These are phyloP conservation scores for Botrytis fragariae DNA, from an alignment of 2,329 filamentous ascomycete species.

Conservation along the genomic window DNA sequence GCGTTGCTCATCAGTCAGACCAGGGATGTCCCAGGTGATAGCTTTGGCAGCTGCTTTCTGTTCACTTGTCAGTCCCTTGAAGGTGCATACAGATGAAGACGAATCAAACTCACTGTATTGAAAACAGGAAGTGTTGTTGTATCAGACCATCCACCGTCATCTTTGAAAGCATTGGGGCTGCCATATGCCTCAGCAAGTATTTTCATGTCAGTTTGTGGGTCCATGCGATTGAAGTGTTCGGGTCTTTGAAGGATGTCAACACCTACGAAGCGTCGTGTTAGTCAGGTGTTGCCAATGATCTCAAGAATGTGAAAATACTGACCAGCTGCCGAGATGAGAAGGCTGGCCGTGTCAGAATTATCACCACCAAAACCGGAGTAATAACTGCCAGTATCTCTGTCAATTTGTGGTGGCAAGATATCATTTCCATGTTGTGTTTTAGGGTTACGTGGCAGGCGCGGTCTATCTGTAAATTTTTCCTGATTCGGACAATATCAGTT, in stretches of 20 bases:
- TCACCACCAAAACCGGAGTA: constrained; percentile 27
- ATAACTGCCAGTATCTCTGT: constrained; percentile 30
- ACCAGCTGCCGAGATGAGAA: constrained; percentile 28
- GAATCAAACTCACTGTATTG: constrained; percentile 21
- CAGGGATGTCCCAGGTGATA: not conserved
- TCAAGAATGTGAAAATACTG: not conserved
- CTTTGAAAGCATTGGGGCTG: constrained; percentile 10
- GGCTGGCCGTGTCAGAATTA: constrained; percentile 23
- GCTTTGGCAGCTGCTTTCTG: constrained; percentile 12
- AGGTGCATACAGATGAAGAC: not conserved
- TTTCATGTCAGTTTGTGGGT: constrained; percentile 18
- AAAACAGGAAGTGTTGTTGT: constrained; percentile 9
- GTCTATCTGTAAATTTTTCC: constrained; percentile 24
- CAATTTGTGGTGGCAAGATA: constrained; percentile 27
- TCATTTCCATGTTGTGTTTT: not conserved
- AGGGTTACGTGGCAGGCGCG: not conserved
- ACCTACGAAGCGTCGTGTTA: not conserved
- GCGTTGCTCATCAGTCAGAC: constrained; percentile 6
- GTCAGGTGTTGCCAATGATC: not conserved
- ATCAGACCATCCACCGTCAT: constrained; percentile 11
- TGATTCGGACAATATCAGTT: constrained; percentile 21
- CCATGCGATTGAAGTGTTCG: constrained; percentile 17
- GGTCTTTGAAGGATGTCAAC: constrained; percentile 19
- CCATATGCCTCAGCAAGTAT: constrained; percentile 14
- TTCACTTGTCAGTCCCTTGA: not conserved